A percentile compares a stretch with the other conserved stretches of the same genome.
Evolutionary conservation across 768 basidiomycete species (phyloP).

Genomic region (Mycena kentingensis): DNA sequence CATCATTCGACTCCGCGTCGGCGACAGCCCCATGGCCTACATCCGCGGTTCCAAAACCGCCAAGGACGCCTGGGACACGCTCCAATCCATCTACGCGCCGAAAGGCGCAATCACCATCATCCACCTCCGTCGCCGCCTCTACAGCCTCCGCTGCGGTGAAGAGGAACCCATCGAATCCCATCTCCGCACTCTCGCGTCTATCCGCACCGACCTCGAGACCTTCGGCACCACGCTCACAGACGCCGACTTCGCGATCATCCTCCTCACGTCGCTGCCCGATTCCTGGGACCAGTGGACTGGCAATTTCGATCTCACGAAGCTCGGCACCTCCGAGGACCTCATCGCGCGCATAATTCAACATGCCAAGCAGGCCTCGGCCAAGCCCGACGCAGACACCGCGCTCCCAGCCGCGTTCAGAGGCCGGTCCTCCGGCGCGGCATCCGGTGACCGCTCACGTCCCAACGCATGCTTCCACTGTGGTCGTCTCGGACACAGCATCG

Average conservation of each 20-base stretch:
- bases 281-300: background rate
- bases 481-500: constrained; percentile 4
- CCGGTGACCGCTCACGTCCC: background rate
- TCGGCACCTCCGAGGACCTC: background rate
- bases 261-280: too few species aligned
- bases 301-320: background rate
- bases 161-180: background rate
- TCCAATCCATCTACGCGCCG: constrained; percentile 25
- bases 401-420: background rate
- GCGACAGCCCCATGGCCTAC: constrained; percentile 23
- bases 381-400: background rate
- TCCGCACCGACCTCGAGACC: background rate
- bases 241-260: background rate
- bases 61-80: constrained; percentile 29
- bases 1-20: constrained; percentile 27
- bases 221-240: background rate
- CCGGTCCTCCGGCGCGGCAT: too few species aligned
- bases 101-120: background rate
- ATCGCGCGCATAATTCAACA: background rate
- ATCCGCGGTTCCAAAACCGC: constrained; percentile 26
- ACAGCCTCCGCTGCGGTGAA: background rate
- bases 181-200: background rate
- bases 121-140: background rate
- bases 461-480: background rate
- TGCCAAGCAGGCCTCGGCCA: background rate